phyloP scores from a whole-genome alignment of 805 yeast genomes.

The Nakazawaea ernobii region DNA sequence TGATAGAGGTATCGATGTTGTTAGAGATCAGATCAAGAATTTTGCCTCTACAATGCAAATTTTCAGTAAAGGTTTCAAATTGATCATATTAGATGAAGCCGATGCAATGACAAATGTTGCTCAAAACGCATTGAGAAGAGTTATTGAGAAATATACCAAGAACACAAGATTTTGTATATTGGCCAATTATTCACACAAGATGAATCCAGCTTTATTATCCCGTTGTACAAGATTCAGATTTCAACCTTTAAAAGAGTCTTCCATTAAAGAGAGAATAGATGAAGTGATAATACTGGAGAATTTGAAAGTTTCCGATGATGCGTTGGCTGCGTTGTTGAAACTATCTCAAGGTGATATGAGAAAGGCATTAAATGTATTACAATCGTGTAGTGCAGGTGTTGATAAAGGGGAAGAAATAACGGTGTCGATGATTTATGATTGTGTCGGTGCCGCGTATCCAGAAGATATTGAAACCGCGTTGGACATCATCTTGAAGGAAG shows the following conservation, averaged over 20 bases:
- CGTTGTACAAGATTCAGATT: constrained; percentile 95
- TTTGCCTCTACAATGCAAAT: constrained; percentile 96
- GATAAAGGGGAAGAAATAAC: constrained; percentile 53
- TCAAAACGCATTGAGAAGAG: constrained; percentile 75
- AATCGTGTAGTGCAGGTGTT: constrained; percentile 83
- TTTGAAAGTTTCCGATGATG: constrained; percentile 51
- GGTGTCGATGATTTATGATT: constrained; percentile 78
- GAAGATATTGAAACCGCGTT: constrained; percentile 71
- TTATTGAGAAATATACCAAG: constrained; percentile 88
- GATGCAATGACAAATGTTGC: constrained; percentile 91
- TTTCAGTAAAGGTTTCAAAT: constrained; percentile 77
- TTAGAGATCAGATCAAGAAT: constrained; percentile 93
- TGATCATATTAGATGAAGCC: constrained; percentile 92
- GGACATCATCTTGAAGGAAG: constrained; percentile 75
- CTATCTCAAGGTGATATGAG: constrained; percentile 96
- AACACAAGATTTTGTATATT: constrained; percentile 93
- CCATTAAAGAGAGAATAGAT: constrained; percentile 63
- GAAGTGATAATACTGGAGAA: constrained; percentile 67
- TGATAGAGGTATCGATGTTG: constrained; percentile 97
- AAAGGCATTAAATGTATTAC: constrained; percentile 85
- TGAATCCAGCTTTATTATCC: constrained; percentile 90
- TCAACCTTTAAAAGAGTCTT: constrained; percentile 65
- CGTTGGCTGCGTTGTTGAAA: constrained; percentile 57
- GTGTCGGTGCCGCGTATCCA: constrained; percentile 95
- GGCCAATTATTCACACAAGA: constrained; percentile 93